Percentiles rank a stretch among this genome's conserved stretches.
These are phyloP conservation scores for Cicer bijugum DNA, from an alignment of 306 rosid species.

Conservation along the genomic window DNA sequence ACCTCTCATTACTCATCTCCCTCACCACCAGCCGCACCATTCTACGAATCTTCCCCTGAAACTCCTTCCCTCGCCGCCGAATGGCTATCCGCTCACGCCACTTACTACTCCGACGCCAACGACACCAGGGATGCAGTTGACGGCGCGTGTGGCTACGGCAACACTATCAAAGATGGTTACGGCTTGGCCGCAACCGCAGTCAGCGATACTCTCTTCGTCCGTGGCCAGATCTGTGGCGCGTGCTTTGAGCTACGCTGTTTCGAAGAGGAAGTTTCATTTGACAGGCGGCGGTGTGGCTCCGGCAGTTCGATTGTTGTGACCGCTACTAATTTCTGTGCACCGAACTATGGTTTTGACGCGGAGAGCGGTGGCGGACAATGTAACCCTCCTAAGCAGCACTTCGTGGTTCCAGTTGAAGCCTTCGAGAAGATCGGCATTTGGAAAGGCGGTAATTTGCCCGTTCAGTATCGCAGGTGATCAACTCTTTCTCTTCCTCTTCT, in stretches of 20 bases:
- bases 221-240: constrained; percentile 99
- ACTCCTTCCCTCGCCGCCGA: constrained; percentile 48
- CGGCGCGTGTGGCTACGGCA: constrained; percentile 90
- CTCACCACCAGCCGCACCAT: constrained; percentile 46
- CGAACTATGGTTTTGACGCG: constrained; percentile 75
- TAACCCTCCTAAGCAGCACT: constrained; percentile 84
- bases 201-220: constrained; percentile 67
- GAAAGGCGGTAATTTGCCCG: constrained; percentile 87
- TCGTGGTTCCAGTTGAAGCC: constrained; percentile 78
- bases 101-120: constrained; percentile 70
- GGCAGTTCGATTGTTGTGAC: constrained; percentile 70
- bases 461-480: constrained; percentile 78
- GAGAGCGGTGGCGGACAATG: constrained; percentile 76
- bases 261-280: constrained; percentile 53
- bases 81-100: constrained; percentile 83
- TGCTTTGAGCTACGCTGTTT: constrained; percentile 77
- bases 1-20: constrained; percentile 53
- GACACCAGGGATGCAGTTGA: constrained; percentile 56
- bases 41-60: constrained; percentile 7
- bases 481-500: neutral
- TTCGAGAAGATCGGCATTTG: constrained; percentile 94
- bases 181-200: constrained; percentile 67
- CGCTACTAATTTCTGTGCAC: constrained; percentile 84
- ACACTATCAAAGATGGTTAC: constrained; percentile 56
- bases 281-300: constrained; percentile 81